These are phyloP conservation scores for Aspergillus neoniger DNA, from an alignment of 2,329 filamentous ascomycete genomes.

Conservation along the genomic window DNA sequence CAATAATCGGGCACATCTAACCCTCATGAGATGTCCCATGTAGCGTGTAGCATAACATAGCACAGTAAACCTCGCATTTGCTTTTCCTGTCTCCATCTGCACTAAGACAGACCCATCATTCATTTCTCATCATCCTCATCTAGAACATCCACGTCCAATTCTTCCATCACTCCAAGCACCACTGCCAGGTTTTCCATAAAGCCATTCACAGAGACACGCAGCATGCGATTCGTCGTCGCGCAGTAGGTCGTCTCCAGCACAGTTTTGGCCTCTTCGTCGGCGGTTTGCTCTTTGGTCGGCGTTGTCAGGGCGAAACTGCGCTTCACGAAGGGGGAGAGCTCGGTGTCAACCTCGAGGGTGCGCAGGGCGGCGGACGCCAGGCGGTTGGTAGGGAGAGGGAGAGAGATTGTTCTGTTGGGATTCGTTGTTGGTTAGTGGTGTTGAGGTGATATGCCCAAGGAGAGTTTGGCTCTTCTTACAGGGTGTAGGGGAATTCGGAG, in stretches of 20 bases:
- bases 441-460: constrained; percentile 10
- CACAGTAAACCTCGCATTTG: background rate
- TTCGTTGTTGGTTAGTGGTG: constrained; percentile 7
- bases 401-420: constrained; percentile 63
- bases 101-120: constrained; percentile 4
- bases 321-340: constrained; percentile 81
- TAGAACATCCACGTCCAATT: constrained; percentile 82
- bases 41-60: background rate
- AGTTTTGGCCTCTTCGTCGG: constrained; percentile 41
- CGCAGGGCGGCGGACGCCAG: constrained; percentile 75
- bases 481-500: constrained; percentile 41
- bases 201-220: constrained; percentile 91
- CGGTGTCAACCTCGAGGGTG: constrained; percentile 80
- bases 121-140: constrained; percentile 40
- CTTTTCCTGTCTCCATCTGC: too few relatives aligned
- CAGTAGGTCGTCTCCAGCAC: constrained; percentile 75
- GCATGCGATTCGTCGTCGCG: constrained; percentile 93
- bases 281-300: constrained; percentile 27
- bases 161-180: constrained; percentile 85
- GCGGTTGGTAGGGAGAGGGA: constrained; percentile 79
- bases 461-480: constrained; percentile 31
- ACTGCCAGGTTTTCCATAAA: constrained; percentile 90
- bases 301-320: constrained; percentile 66
- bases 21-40: background rate
- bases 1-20: background rate